Evolutionary conservation across 2,329 filamentous ascomycete species (phyloP).

Genomic region (Elsinoe fawcettii): DNA sequence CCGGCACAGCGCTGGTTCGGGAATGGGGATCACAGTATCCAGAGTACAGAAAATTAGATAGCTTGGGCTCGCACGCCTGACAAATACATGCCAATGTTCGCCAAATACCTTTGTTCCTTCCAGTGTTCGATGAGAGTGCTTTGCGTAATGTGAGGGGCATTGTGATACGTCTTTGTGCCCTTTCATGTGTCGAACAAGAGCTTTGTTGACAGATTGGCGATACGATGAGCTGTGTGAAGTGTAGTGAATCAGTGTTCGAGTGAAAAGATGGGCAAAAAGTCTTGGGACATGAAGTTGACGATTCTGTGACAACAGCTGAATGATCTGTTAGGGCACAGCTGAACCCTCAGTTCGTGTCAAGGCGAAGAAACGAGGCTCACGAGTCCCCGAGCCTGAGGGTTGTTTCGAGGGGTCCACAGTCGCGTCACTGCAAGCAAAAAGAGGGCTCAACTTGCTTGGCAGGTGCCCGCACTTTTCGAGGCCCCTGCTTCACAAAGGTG

Average conservation of each 20-base stretch:
- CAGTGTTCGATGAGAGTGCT: background rate
- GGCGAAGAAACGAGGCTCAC: background rate
- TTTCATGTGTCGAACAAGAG: background rate
- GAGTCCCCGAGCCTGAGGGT: no score
- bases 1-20: background rate
- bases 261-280: background rate
- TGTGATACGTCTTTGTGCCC: background rate
- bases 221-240: background rate
- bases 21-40: background rate
- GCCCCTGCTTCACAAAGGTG: background rate
- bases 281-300: background rate
- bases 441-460: background rate
- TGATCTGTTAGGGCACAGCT: background rate
- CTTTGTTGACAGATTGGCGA: background rate
- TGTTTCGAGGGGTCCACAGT: background rate
- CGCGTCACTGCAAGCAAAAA: background rate
- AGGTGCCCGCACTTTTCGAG: constrained; percentile 4
- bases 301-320: background rate
- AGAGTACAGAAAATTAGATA: constrained; percentile 14
- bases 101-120: background rate
- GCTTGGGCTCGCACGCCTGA: background rate
- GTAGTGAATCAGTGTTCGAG: no score
- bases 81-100: constrained; percentile 10
- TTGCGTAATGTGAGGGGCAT: background rate
- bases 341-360: constrained; percentile 1